Conservation (phyloP, 805 yeast genomes). For the Saccharomycopsis guyanensis region DNA sequence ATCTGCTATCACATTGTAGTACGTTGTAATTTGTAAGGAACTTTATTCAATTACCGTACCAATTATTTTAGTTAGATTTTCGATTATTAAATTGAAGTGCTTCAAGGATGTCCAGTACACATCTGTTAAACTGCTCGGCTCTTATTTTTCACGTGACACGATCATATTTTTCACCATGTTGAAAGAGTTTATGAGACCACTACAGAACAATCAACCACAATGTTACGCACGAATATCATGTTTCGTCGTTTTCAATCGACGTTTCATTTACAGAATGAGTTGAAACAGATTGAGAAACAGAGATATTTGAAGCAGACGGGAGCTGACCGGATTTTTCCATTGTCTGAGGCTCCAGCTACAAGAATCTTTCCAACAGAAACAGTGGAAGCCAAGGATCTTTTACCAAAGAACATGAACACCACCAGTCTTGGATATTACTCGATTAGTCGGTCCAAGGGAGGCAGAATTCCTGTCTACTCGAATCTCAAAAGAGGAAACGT, state of each 20-base stretch:
- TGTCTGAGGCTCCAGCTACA: conserved; percentile 1
- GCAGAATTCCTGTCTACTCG: conserved; percentile 76
- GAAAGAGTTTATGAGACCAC: too few relatives aligned
- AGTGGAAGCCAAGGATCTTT: conserved; percentile 15
- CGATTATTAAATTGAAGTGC: too few relatives aligned
- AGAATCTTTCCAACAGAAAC: conserved; percentile 15
- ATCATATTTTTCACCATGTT: too few relatives aligned
- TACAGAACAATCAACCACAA: too few relatives aligned
- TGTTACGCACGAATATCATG: too few relatives aligned
- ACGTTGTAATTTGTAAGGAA: too few relatives aligned
- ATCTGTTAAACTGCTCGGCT: too few relatives aligned
- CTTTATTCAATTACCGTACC: too few relatives aligned
- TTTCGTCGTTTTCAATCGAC: conserved; percentile 8
- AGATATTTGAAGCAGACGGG: conserved; percentile 11
- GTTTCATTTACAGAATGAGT: conserved; percentile 15
- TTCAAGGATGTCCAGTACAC: too few relatives aligned
- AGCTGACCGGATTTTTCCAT: conserved; percentile 4
- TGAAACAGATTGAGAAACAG: conserved; percentile 11
- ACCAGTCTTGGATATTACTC: conserved; percentile 17
- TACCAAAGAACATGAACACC: conserved; percentile 4
- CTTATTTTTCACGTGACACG: too few relatives aligned
- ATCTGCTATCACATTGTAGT: too few relatives aligned
- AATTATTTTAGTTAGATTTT: too few relatives aligned
- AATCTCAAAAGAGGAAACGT: conserved; percentile 56
- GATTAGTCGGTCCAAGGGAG: conserved; percentile 42